These are phyloP conservation scores for Graphium sp. DNA, from an alignment of 2,329 filamentous ascomycete species.

Conservation along the genomic window DNA sequence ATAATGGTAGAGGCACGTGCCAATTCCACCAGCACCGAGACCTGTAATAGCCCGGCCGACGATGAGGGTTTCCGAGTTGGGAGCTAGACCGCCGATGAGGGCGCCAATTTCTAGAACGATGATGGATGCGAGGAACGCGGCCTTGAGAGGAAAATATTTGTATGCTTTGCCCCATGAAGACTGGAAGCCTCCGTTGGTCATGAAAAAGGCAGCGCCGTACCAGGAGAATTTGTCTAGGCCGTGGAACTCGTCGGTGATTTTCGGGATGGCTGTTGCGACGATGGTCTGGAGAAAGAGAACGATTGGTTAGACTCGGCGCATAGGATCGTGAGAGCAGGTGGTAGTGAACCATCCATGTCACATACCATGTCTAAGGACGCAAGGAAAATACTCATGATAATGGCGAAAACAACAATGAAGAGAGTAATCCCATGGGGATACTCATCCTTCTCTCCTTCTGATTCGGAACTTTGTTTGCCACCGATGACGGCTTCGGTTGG, in stretches of 20 bases:
- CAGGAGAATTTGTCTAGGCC: slow-evolving; percentile 36
- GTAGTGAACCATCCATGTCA: slow-evolving; percentile 1
- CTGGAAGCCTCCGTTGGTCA: slow-evolving; percentile 26
- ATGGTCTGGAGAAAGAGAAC: slow-evolving; percentile 22
- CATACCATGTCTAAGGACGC: slow-evolving; percentile 27
- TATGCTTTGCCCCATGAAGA: slow-evolving; percentile 27
- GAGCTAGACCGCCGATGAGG: slow-evolving; percentile 27
- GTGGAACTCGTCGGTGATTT: slow-evolving; percentile 35
- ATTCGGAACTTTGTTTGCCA: no score
- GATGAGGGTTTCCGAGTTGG: slow-evolving; percentile 28
- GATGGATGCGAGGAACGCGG: slow-evolving; percentile 28
- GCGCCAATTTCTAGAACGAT: slow-evolving; percentile 36
- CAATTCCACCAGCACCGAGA: slow-evolving; percentile 28
- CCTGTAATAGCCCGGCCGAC: slow-evolving; percentile 32
- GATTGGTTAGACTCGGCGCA: neutral
- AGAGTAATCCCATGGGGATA: no score
- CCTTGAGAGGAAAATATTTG: slow-evolving; percentile 34
- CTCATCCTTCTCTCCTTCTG: no score
- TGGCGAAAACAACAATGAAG: slow-evolving; percentile 24
- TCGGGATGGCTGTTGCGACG: slow-evolving; percentile 38
- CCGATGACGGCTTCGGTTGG: no score
- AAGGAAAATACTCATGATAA: slow-evolving; percentile 30
- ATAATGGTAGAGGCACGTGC: slow-evolving; percentile 24
- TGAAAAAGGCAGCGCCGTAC: slow-evolving; percentile 40
- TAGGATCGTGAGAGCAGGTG: neutral